Base-by-base conservation (phyloP, 2,329 filamentous ascomycete species). In the Colletotrichum graminicola region DNA sequence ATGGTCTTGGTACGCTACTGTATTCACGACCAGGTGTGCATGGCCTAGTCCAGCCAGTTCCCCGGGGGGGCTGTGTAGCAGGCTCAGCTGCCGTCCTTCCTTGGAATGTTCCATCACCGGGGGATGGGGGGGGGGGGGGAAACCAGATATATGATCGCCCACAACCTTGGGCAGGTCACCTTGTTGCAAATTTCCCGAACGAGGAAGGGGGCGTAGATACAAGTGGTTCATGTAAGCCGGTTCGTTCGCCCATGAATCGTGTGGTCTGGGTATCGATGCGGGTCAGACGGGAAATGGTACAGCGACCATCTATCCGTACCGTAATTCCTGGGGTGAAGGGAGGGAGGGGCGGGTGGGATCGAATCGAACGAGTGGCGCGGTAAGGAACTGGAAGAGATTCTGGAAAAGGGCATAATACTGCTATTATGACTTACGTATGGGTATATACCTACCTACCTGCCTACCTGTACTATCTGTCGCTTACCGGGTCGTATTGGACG, bases 151-250 rank as follows among this genome's bases (percentile, higher is more conserved):
- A 70, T 61, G 60, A 70, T 72, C 66, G 60, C 52, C 69, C 51
- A 52, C 57, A 67, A 71, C 63, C 64, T 59, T 34, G 66, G 63
- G 64, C 66, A 45, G 67, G 49, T 29, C 45, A 61, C 14, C 39
- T 10, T 62, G 57, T 51, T 62, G 64, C 68, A 63, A 67, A 67
- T 67, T 67, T 71, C 68, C 64, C 68, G 68, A 71, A 54, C 64
- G 57, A 62, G 63, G 43, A 52, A 57, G 59, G 52, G 51, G 57
- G 60, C 1, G 41, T 43, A 43, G 6, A 11, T 5, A 6, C n/a
- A n/a, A n/a, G n/a, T n/a, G n/a, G 39, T 11, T 41, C 11, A 5
- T 16, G 14, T 16, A 41, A 7, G 34, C 34, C 7, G 10, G 34
- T 10, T 34, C 10, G 34, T 34, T 68, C 43, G 39, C 52, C 52